Evolutionary conservation across 2,329 filamentous ascomycete species (phyloP).

Genomic region (Madurella mycetomatis): DNA sequence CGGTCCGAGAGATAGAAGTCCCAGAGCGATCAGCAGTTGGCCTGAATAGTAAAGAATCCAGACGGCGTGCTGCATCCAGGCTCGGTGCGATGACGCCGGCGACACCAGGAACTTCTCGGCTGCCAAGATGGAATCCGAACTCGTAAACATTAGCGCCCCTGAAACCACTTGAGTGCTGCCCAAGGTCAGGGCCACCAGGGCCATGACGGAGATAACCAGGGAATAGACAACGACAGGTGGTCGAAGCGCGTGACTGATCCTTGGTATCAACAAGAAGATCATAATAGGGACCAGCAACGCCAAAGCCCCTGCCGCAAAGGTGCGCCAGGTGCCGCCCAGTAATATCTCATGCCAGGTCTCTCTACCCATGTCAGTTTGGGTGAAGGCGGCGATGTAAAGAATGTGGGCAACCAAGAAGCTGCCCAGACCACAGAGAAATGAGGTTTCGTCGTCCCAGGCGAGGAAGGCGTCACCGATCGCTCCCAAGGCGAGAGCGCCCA

Average conservation of each 20-base stretch:
- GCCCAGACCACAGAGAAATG: constrained; percentile 32
- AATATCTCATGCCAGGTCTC: constrained; percentile 2
- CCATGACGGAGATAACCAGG: constrained; percentile 31
- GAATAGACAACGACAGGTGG: constrained; percentile 33
- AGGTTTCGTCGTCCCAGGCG: constrained; percentile 31
- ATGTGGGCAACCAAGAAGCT: constrained; percentile 34
- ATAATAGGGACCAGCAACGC: constrained; percentile 27
- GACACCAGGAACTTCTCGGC: constrained; percentile 32
- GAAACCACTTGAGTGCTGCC: constrained; percentile 23
- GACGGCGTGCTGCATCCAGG: constrained; percentile 33
- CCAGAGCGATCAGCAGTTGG: constrained; percentile 32
- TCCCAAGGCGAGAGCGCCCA: constrained; percentile 30
- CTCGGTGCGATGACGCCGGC: constrained; percentile 21
- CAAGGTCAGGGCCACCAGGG: constrained; percentile 29
- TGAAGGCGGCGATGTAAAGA: constrained; percentile 32
- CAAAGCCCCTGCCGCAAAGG: constrained; percentile 16
- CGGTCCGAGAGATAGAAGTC: constrained; percentile 4
- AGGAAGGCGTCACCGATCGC: constrained; percentile 36
- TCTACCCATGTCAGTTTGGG: constrained; percentile 11
- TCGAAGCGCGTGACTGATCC: constrained; percentile 24
- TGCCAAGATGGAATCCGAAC: constrained; percentile 33
- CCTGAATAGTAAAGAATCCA: constrained; percentile 36
- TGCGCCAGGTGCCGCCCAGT: constrained; percentile 13
- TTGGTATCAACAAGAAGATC: constrained; percentile 28
- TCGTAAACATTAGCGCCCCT: constrained; percentile 32